Conservation (phyloP, 768 basidiomycete species). For the Xerocomus potaroensis region DNA sequence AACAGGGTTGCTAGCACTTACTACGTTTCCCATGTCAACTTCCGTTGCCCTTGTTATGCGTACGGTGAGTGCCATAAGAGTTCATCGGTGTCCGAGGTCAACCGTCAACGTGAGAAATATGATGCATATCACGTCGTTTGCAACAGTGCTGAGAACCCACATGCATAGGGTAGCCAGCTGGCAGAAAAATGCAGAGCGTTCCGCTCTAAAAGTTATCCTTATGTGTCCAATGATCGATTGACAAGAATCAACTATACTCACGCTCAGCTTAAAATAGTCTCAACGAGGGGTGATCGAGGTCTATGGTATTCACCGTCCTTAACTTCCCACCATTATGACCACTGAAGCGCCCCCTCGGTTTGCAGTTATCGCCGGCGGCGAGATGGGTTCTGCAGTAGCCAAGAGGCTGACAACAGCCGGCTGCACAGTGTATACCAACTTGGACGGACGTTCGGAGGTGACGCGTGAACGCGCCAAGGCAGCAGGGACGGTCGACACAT, state of each 20-base stretch:
- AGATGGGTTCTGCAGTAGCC: constrained; percentile 58
- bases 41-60: neutral
- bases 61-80: too few species aligned
- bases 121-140: too few species aligned
- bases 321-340: constrained; percentile 16
- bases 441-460: constrained; percentile 49
- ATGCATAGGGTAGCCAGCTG: too few species aligned
- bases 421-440: constrained; percentile 50
- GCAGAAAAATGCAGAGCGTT: too few species aligned
- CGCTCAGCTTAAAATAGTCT: constrained; percentile 1
- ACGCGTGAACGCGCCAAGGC: constrained; percentile 46
- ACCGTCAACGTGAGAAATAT: too few species aligned
- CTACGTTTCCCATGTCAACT: neutral
- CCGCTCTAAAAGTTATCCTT: too few species aligned
- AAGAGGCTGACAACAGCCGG: constrained; percentile 43
- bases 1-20: neutral
- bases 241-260: too few species aligned
- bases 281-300: constrained; percentile 8
- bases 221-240: too few species aligned
- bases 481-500: constrained; percentile 45
- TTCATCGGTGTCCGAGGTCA: too few species aligned
- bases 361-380: constrained; percentile 51
- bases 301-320: constrained; percentile 6
- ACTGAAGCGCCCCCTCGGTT: constrained; percentile 25
- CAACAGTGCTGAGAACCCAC: too few species aligned